Evolutionary conservation across 331 rosid species (phyloP).

Genomic region (Quercus phellos): DNA sequence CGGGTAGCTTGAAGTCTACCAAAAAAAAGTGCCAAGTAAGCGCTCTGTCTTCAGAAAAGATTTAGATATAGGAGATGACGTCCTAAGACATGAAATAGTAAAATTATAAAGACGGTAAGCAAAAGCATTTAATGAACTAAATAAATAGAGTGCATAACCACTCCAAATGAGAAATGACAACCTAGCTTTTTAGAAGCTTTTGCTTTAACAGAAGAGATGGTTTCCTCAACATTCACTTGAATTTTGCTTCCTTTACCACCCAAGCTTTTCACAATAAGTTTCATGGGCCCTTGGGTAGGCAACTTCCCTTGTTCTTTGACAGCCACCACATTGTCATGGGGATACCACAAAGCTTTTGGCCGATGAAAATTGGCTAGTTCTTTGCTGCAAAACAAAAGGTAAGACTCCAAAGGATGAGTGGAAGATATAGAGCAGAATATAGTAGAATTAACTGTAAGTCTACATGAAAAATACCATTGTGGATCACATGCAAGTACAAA

Average conservation of each 20-base stretch:
- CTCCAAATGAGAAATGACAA: slow-evolving; percentile 35
- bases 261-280: slow-evolving; percentile 81
- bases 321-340: slow-evolving; percentile 81
- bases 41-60: not conserved
- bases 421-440: slow-evolving; percentile 6
- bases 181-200: slow-evolving; percentile 97
- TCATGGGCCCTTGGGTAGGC: slow-evolving; percentile 73
- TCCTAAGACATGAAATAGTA: not conserved
- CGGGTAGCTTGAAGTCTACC: slow-evolving; percentile 78
- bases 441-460: not conserved
- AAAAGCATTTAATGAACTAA: not conserved
- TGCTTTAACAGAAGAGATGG: slow-evolving; percentile 64
- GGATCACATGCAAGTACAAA: not conserved
- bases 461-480: not conserved
- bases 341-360: slow-evolving; percentile 94
- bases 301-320: slow-evolving; percentile 79
- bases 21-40: not conserved
- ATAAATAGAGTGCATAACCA: slow-evolving; percentile 4
- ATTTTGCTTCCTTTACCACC: slow-evolving; percentile 92
- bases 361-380: slow-evolving; percentile 95
- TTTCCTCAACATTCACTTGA: slow-evolving; percentile 76
- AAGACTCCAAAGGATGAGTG: slow-evolving; percentile 17
- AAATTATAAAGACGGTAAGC: not conserved
- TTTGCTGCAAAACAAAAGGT: slow-evolving; percentile 60
- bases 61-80: not conserved